Base-by-base conservation (phyloP, 1,284 basidiomycete species). In the Cutaneotrichosporon spelunceum region DNA sequence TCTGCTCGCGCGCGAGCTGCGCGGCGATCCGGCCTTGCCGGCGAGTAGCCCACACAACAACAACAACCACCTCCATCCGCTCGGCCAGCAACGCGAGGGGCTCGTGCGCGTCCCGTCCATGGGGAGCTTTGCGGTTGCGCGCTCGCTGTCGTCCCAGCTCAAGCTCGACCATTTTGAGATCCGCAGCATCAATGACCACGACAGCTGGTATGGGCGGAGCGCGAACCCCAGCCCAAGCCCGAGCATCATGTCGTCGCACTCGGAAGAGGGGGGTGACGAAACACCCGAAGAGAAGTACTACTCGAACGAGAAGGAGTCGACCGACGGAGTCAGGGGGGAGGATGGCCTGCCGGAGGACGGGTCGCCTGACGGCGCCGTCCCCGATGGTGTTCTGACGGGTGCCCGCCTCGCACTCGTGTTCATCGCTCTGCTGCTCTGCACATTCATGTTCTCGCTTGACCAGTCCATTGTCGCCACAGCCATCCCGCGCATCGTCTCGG, bases 401-500 rank as follows among this genome's bases (percentile, higher is more conserved):
- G 9, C 57, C 13, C 65, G 66, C 26, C 62, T 76, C 21, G 67
- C 60, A 55, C 55, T 71, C 42, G 75, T 75, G 16, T 77, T 75
- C 66, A 16, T 68, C n/a, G 57, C 71, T 2, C 62, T 74, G 60
- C 69, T 79, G 65, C 60, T 73, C 9, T 66, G 71, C 33, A 73
- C 79, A 11, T 76, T 78, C 52, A 66, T 66, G 65, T 66, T 66
- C 36, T 60, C 65, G 4, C 53, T 64, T 11, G 74, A 77, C 65
- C 75, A 76, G 59, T 75, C 72, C 10, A 76, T 79, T 58, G 74
- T 78, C 19, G 69, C 78, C 0, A 80, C 81, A 10, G 80, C 81
- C 4, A 76, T 83, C 21, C 81, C 81, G 0, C 68, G 73, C 7
- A 80, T 82, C 44, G 71, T 72, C 5, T 82, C 80, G n/a, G 70